Evolutionary conservation across 1,284 basidiomycete species (phyloP).

Genomic region (Microbotryum lychnidis-dioicae): DNA sequence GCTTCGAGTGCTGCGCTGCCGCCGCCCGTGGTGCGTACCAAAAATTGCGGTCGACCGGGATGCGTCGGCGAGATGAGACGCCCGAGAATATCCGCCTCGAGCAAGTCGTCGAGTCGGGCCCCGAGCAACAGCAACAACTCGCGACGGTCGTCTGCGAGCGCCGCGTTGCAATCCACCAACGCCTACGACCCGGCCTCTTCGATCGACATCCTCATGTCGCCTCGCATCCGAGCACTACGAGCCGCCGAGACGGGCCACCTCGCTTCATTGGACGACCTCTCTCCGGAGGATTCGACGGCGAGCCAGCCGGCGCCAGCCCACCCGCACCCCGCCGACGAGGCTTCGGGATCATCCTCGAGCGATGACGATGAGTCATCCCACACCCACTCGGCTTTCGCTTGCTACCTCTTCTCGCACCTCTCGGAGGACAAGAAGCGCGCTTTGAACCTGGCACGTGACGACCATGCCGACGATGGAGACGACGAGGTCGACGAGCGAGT

Average conservation of each 20-base stretch:
- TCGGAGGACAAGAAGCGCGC: neutral
- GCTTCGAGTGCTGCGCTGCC: too few species aligned
- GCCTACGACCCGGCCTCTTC: neutral
- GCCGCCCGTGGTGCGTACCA: too few species aligned
- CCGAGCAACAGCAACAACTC: constrained; percentile 15
- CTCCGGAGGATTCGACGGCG: neutral
- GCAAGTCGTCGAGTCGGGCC: neutral
- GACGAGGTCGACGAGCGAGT: neutral
- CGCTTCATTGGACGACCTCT: neutral
- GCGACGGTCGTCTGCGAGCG: constrained; percentile 5
- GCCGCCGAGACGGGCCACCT: neutral
- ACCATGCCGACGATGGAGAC: too few species aligned
- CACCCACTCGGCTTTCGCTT: constrained; percentile 26
- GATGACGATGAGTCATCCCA: constrained; percentile 5
- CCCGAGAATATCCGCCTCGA: constrained; percentile 7
- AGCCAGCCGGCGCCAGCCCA: neutral
- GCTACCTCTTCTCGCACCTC: constrained; percentile 30
- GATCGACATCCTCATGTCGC: constrained; percentile 22
- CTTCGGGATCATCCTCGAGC: neutral
- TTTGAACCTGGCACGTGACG: neutral
- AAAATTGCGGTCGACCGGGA: constrained; percentile 19
- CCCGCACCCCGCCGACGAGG: neutral
- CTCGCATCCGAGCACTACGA: constrained; percentile 16
- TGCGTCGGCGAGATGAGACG: constrained; percentile 17
- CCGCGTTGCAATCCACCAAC: constrained; percentile 10